Percentiles rank a stretch among this genome's conserved stretches.
Evolutionary conservation across 805 yeast species (phyloP).

Genomic region (Kuraishia piskuri): DNA sequence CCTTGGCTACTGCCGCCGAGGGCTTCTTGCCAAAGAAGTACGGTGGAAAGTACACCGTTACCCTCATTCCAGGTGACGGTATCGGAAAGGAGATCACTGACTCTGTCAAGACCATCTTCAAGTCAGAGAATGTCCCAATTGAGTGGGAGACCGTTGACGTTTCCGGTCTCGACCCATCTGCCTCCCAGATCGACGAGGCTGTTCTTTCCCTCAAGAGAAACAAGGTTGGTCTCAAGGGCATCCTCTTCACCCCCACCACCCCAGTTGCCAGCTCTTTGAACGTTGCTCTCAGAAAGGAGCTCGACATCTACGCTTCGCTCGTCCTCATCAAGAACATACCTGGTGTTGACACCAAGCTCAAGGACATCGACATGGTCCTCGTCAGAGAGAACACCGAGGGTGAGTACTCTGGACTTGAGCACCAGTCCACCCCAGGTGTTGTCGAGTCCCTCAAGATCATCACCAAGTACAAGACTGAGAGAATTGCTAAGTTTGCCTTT

Average conservation of each 20-base stretch:
- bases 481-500: conserved; percentile 95
- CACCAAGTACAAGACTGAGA: conserved; percentile 90
- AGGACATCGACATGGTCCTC: conserved; percentile 84
- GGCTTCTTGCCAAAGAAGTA: conserved; percentile 69
- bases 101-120: conserved; percentile 85
- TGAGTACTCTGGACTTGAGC: conserved; percentile 98
- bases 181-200: conserved; percentile 63
- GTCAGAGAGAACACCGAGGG: conserved; percentile 99
- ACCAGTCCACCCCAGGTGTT: conserved; percentile 94
- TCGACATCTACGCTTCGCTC: conserved; percentile 91
- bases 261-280: conserved; percentile 77
- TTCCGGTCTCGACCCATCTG: conserved; percentile 40
- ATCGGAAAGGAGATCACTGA: conserved; percentile 93
- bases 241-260: conserved; percentile 82
- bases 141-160: conserved; percentile 86
- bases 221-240: conserved; percentile 95
- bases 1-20: conserved; percentile 22
- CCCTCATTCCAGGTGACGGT: conserved; percentile 97
- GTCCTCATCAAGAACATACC: conserved; percentile 91
- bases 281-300: conserved; percentile 93
- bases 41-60: conserved; percentile 92
- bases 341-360: conserved; percentile 85
- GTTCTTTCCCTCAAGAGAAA: conserved; percentile 89
- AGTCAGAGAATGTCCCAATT: conserved; percentile 81
- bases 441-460: conserved; percentile 94